Evolutionary conservation across 129 eudicot genomes (phyloP), one percentile per base, ranked within the genome.

Genomic region (Kitagawia praeruptora): DNA sequence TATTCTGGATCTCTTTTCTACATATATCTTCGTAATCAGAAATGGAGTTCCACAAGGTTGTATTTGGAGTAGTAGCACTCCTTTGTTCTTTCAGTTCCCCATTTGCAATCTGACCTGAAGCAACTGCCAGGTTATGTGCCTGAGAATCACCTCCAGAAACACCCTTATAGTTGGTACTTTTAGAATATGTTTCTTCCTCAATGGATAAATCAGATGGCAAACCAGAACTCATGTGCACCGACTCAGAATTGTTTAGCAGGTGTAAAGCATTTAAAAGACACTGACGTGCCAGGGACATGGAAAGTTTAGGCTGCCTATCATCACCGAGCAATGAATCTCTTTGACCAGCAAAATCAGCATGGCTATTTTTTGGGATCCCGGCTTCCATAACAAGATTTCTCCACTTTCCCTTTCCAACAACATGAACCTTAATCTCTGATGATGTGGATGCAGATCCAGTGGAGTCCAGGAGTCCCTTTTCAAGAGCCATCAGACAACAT

Each of bases 351-450:
- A 74, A 76, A 42, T 82, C 87, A 37, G 21, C 75, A 63, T 85
- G 86, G 69, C 85, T 80, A 70, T 80, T 83, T 78, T 77, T 82
- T 48, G 85, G 81, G 78, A 75, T 77, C 72, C 87, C 88, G 34
- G 72, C 77, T 70, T 85, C 86, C 54, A 92, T 6, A 74, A 81
- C 86, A 61, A 95, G 94, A 13, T 88, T 88, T 80, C 97, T 86
- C 97, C 97, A 95, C 85, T 89, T 92, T 23, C 98, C 98, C 78
- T 85, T 83, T 21, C 97, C 97, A 78, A 92, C 56, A 75, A 95
- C 88, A 75, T 79, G 83, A 49, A 90, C 91, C 15, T 75, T 78
- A 40, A 92, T 71, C 76, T 90, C 93, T 34, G 82, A 75, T 76
- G 79, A 77, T 27, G 75, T 75, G 49, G 67, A 49, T 40, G 80